phyloP scores from a whole-genome alignment of 805 yeast genomes.

The Peterozyma xylosa region DNA sequence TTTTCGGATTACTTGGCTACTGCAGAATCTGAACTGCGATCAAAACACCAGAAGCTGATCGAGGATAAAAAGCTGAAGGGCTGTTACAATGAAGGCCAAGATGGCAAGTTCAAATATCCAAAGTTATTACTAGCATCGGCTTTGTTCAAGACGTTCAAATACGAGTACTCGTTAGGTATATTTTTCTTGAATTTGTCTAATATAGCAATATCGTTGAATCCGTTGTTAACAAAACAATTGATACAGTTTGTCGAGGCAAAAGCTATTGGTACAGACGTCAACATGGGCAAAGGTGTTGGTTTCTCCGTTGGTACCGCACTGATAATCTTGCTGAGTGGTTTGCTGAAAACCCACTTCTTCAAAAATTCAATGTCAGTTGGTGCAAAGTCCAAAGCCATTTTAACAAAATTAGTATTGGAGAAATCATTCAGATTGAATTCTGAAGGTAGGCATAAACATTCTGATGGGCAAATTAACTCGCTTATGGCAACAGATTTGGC shows the following conservation, averaged over 20 bases:
- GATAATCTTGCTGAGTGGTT: slow-evolving; percentile 17
- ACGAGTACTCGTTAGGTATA: slow-evolving; percentile 32
- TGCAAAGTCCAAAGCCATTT: slow-evolving; percentile 29
- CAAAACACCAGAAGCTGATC: slow-evolving; percentile 19
- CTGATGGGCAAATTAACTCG: slow-evolving; percentile 32
- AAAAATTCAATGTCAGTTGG: slow-evolving; percentile 35
- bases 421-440: slow-evolving; percentile 31
- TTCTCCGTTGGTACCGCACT: slow-evolving; percentile 30
- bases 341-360: slow-evolving; percentile 28
- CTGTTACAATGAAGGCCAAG: slow-evolving; percentile 10
- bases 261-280: slow-evolving; percentile 23
- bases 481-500: slow-evolving; percentile 35
- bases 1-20: slow-evolving; percentile 19
- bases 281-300: slow-evolving; percentile 30
- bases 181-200: slow-evolving; percentile 37
- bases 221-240: slow-evolving; percentile 28
- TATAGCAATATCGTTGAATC: slow-evolving; percentile 44
- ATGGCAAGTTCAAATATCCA: slow-evolving; percentile 37
- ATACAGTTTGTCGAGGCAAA: slow-evolving; percentile 30
- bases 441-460: slow-evolving; percentile 25
- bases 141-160: slow-evolving; percentile 40
- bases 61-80: slow-evolving; percentile 18
- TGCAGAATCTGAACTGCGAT: too few species aligned
- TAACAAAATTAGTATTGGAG: slow-evolving; percentile 29
- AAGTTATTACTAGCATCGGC: slow-evolving; percentile 22